Evolutionary conservation across 106 monocot species (phyloP).

Genomic region (Allium cepa): DNA sequence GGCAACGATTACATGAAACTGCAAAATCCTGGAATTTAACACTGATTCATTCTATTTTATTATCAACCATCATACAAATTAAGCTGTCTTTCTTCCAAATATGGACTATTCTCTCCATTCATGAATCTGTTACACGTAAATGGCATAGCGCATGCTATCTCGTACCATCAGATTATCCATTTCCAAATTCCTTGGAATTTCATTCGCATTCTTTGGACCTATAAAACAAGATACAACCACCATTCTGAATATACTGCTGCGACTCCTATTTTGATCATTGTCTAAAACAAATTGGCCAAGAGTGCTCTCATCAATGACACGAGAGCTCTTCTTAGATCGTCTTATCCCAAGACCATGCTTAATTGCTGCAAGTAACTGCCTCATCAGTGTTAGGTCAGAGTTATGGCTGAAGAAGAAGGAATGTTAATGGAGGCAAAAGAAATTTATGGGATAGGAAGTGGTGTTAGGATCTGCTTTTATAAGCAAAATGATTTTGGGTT

Average conservation of each 20-base stretch:
- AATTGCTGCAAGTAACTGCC: background rate
- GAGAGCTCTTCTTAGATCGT: background rate
- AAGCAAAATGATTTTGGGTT: too few relatives aligned
- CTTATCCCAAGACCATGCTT: background rate
- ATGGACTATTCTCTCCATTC: too few relatives aligned
- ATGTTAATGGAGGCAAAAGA: too few relatives aligned
- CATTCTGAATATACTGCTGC: background rate
- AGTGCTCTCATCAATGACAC: background rate
- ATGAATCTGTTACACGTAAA: constrained; percentile 1
- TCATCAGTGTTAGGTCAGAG: background rate
- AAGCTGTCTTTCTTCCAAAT: too few relatives aligned
- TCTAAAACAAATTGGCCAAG: background rate
- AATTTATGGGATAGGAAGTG: too few relatives aligned
- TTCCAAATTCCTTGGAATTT: constrained; percentile 11
- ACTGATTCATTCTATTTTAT: too few relatives aligned
- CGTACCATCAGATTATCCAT: constrained; percentile 31
- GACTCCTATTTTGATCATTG: background rate
- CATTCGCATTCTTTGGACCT: background rate
- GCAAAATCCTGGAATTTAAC: too few relatives aligned
- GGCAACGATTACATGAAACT: too few relatives aligned
- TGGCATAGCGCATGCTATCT: constrained; percentile 38
- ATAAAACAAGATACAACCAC: constrained; percentile 9
- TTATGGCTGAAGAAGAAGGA: too few relatives aligned
- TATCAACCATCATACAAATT: too few relatives aligned
- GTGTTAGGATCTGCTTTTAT: too few relatives aligned